These are phyloP conservation scores for Durio zibethinus DNA, from an alignment of 345 rosid species.

Conservation along the genomic window DNA sequence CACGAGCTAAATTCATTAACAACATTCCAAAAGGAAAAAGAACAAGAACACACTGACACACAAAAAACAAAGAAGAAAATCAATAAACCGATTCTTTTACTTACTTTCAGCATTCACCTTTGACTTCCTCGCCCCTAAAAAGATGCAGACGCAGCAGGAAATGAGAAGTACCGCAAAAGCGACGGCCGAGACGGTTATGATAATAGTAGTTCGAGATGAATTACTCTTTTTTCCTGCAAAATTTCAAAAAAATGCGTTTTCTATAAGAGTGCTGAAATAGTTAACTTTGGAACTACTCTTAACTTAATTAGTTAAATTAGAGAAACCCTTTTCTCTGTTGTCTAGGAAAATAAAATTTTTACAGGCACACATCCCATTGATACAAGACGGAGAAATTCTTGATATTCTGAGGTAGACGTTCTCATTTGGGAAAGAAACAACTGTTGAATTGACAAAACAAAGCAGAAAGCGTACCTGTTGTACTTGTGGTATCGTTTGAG, in stretches of 20 bases:
- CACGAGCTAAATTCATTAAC: neutral
- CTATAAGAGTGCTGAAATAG: neutral
- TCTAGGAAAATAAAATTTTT: neutral
- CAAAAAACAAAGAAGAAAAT: neutral
- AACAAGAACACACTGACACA: neutral
- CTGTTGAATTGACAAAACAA: neutral
- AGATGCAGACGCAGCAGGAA: neutral
- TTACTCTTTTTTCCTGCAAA: conserved; percentile 21
- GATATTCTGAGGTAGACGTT: neutral
- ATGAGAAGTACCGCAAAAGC: conserved; percentile 2
- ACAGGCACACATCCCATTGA: neutral
- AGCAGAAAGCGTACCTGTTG: neutral
- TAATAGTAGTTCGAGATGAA: conserved; percentile 1
- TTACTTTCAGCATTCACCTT: conserved; percentile 20
- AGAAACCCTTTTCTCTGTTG: neutral
- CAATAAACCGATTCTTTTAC: neutral
- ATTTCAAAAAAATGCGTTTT: neutral
- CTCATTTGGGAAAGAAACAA: neutral
- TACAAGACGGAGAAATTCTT: neutral
- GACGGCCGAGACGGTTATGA: conserved; percentile 1
- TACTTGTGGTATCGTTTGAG: neutral
- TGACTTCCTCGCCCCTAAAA: conserved; percentile 10
- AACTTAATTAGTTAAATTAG: neutral
- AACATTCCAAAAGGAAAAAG: neutral
- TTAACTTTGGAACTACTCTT: neutral